Conservation (phyloP, 305 asterid species). For the Plantago lanceolata region DNA sequence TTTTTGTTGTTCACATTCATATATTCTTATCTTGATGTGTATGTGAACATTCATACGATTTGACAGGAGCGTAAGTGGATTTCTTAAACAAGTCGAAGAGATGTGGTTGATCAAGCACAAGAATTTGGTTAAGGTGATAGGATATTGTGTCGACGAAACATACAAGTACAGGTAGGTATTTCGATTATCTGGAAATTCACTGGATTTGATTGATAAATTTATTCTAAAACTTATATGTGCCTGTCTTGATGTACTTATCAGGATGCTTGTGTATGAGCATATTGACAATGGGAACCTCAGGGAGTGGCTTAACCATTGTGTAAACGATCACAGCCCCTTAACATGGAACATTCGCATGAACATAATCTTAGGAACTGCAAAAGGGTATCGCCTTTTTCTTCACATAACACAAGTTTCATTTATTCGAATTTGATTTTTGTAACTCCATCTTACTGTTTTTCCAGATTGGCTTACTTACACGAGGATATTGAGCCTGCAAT, state of each 20-base stretch:
- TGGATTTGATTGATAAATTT: too few relatives aligned
- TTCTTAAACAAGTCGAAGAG: conserved; percentile 36
- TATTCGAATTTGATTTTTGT: background rate
- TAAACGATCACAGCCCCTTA: conserved; percentile 34
- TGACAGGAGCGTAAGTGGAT: conserved; percentile 33
- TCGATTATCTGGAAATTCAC: background rate
- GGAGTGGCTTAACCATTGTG: conserved; percentile 43
- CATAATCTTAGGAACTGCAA: conserved; percentile 53
- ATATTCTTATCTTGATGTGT: background rate
- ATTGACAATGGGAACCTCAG: conserved; percentile 47
- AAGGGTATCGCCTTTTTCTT: conserved; percentile 45
- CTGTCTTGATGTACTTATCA: conserved; percentile 7
- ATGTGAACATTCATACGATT: too few relatives aligned
- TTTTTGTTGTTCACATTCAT: background rate
- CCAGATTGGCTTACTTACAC: conserved; percentile 51
- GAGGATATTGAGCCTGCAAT: conserved; percentile 46
- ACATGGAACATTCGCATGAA: conserved; percentile 48
- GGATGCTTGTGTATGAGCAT: conserved; percentile 46
- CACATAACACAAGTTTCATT: background rate
- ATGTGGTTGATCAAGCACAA: conserved; percentile 39
- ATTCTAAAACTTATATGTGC: too few relatives aligned
- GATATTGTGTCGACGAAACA: conserved; percentile 46
- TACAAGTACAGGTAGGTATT: conserved; percentile 31
- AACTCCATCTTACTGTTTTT: background rate
- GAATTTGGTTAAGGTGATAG: conserved; percentile 49